Evolutionary conservation across 108 stramenopile genomes (phyloP).

Genomic region (Skeletonema costatum): DNA sequence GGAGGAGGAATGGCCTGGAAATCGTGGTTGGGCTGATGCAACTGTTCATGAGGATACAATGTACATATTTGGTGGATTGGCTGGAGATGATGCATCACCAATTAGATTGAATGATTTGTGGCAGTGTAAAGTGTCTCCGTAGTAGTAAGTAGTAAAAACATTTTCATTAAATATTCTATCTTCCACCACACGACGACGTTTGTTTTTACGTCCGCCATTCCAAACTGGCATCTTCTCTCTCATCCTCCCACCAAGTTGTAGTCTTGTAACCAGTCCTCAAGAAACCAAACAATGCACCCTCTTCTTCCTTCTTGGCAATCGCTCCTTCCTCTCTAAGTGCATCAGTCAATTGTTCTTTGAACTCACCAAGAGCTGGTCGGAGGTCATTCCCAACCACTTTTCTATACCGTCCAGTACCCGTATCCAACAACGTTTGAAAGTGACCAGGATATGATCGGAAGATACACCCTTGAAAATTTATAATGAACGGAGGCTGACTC

Average conservation of each 20-base stretch:
- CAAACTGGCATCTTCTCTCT: slow-evolving; percentile 74
- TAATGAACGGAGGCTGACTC: slow-evolving; percentile 85
- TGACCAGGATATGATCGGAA: slow-evolving; percentile 94
- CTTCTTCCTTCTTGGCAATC: slow-evolving; percentile 60
- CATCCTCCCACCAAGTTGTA: slow-evolving; percentile 93
- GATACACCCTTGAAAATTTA: slow-evolving; percentile 94
- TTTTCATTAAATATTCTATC: not conserved
- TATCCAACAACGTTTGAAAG: slow-evolving; percentile 92
- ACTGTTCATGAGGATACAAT: slow-evolving; percentile 29
- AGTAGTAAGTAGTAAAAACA: not conserved
- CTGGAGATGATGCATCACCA: slow-evolving; percentile 65
- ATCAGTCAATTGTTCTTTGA: slow-evolving; percentile 91
- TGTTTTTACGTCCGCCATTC: slow-evolving; percentile 76
- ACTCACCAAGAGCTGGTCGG: slow-evolving; percentile 84
- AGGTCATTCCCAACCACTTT: slow-evolving; percentile 66
- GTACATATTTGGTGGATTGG: slow-evolving; percentile 66
- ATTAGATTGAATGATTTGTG: slow-evolving; percentile 59
- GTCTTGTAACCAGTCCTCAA: slow-evolving; percentile 90
- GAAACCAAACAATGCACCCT: slow-evolving; percentile 77
- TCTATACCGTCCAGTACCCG: slow-evolving; percentile 83
- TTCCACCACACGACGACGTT: not conserved
- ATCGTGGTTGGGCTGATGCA: slow-evolving; percentile 71
- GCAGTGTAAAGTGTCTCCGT: slow-evolving; percentile 7
- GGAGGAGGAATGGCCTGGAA: slow-evolving; percentile 35
- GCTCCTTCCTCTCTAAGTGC: slow-evolving; percentile 78